Evolutionary conservation across 495 filamentous ascomycete species (phyloP), one percentile per base, ranked within the genome.

Genomic region (Penicillium waksmanii): DNA sequence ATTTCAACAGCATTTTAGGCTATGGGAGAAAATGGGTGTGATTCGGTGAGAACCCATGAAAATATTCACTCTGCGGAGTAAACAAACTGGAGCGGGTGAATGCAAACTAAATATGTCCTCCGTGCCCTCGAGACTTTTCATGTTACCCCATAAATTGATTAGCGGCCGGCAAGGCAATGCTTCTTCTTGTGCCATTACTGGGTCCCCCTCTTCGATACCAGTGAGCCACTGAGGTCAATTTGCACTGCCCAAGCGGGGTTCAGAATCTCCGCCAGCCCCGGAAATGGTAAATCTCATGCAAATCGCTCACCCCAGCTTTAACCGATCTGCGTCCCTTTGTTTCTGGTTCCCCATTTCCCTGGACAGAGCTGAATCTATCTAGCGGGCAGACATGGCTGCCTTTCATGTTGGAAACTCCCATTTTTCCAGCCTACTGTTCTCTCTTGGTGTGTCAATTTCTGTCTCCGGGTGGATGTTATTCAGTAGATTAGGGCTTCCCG

Each of bases 1-100:
- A 64, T 54, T 62, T 68, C 36, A 77, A 63, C 52, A 66, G 54
- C 74, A 77, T 76, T 31, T 27, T 8, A 19, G 47, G 19, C 4
- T n/a, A 17, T 12, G 7, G 8, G 4, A 44, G 42, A 17, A 44
- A 8, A 44, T 19, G 17, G 8, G 8, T n/a, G 17, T 9, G 8
- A 13, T 6, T 17, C 19, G 8, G 27, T 1, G 27, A 31, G 42
- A 44, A 9, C 42, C 42, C 42, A 18, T 17, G 42, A 44, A 10
- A 44, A 18, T 44, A 44, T 5, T 44, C 8, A 17, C 42, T 44
- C 42, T 44, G 9, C 17, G 18, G 40, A 33, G n/a, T 33, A 27
- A 23, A 23, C 46, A 12, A 18, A 15, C 4, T 48, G 21, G 9
- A 27, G 46, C 46, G 23, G 35, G 15, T 15, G 42, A 33, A 51